These are phyloP conservation scores for Protomyces gravidus DNA, from an alignment of 1,139 yeast genomes.

Conservation along the genomic window DNA sequence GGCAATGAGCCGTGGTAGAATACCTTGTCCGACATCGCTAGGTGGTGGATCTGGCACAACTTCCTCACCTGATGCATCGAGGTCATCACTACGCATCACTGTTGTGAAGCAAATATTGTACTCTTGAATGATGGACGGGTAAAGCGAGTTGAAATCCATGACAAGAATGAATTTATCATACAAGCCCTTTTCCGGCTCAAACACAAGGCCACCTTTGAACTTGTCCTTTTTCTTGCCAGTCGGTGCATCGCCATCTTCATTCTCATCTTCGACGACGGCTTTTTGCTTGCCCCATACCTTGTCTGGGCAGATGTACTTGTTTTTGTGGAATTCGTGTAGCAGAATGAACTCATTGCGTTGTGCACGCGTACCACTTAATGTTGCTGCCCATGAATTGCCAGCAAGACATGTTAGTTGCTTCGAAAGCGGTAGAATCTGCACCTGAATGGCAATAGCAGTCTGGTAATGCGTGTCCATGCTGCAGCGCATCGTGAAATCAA, in stretches of 20 bases:
- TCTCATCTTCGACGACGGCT: conserved; percentile 35
- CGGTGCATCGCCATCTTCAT: conserved; percentile 38
- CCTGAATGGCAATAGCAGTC: conserved; percentile 71
- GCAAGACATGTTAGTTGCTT: conserved; percentile 90
- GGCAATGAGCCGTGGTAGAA: conserved; percentile 76
- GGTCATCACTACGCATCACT: conserved; percentile 59
- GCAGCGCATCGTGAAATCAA: conserved; percentile 70
- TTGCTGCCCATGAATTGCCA: conserved; percentile 96
- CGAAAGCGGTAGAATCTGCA: conserved; percentile 81
- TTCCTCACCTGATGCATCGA: conserved; percentile 52
- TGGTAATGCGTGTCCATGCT: conserved; percentile 59
- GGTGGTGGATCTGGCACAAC: conserved; percentile 72
- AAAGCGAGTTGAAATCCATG: conserved; percentile 96
- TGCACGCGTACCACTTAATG: conserved; percentile 91
- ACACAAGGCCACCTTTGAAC: conserved; percentile 92
- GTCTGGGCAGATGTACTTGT: conserved; percentile 83
- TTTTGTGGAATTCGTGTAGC: conserved; percentile 81
- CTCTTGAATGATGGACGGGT: conserved; percentile 96
- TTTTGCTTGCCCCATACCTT: conserved; percentile 41
- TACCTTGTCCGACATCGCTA: conserved; percentile 61
- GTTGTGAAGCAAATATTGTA: conserved; percentile 96
- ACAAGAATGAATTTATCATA: conserved; percentile 85
- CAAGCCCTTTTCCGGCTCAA: conserved; percentile 93
- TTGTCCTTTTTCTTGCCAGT: conserved; percentile 67
- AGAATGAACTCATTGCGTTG: conserved; percentile 93